Evolutionary conservation across 345 rosid species (phyloP).

Genomic region (Pseudoturritis turrita): DNA sequence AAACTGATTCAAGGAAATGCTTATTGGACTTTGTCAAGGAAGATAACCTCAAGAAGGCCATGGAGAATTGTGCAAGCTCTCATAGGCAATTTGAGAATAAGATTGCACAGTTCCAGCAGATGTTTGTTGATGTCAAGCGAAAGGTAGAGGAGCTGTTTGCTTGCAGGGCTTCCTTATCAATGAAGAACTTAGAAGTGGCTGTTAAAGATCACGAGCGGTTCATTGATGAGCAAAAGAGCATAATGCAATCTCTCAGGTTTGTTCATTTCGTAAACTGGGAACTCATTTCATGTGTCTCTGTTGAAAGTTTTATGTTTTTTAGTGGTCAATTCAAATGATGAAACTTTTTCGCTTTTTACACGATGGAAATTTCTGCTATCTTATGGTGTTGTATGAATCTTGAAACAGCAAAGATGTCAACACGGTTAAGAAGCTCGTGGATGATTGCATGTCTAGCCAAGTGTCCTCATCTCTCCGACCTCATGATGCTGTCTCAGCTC

Average conservation of each 20-base stretch:
- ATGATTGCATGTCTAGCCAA: conserved; percentile 81
- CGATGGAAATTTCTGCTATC: neutral
- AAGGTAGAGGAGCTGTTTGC: conserved; percentile 74
- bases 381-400: conserved; percentile 24
- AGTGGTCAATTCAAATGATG: neutral
- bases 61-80: conserved; percentile 61
- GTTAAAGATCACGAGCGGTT: conserved; percentile 63
- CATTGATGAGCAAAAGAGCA: conserved; percentile 75
- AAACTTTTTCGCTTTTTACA: neutral
- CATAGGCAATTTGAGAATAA: conserved; percentile 91
- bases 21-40: conserved; percentile 88
- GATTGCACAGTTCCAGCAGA: conserved; percentile 78
- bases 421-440: conserved; percentile 91
- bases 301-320: neutral
- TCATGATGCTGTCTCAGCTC: conserved; percentile 98
- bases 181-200: conserved; percentile 52
- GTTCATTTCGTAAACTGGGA: conserved; percentile 21
- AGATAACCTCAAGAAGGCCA: conserved; percentile 66
- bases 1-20: conserved; percentile 45
- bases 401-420: conserved; percentile 89
- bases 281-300: neutral
- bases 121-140: conserved; percentile 62
- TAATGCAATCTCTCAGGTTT: conserved; percentile 96
- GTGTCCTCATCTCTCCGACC: conserved; percentile 90
- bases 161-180: conserved; percentile 42